phyloP scores from a whole-genome alignment of 2,329 filamentous ascomycete genomes.

The Penicillium sp. region DNA sequence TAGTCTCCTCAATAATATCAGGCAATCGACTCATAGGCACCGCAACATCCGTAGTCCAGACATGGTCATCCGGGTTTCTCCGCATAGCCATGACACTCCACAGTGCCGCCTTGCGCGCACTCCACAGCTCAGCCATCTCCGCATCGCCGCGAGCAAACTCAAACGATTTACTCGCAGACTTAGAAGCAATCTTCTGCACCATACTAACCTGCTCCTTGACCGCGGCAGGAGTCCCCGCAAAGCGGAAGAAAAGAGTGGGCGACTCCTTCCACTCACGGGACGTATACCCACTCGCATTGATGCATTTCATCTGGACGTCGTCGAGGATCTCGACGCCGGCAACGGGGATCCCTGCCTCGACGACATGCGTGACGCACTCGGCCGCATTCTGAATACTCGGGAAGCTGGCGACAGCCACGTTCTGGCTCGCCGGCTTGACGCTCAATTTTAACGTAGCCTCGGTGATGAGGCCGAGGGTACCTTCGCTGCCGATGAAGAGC shows the following conservation, averaged over 20 bases:
- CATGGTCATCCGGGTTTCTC: slow-evolving; percentile 59
- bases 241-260: slow-evolving; percentile 76
- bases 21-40: slow-evolving; percentile 72
- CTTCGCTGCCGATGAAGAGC: slow-evolving; percentile 87
- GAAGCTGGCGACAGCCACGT: slow-evolving; percentile 75
- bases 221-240: slow-evolving; percentile 63
- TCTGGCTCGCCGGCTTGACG: slow-evolving; percentile 74
- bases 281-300: slow-evolving; percentile 56
- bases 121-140: slow-evolving; percentile 72
- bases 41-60: slow-evolving; percentile 81
- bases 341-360: slow-evolving; percentile 77
- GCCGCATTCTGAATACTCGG: slow-evolving; percentile 68
- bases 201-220: slow-evolving; percentile 66
- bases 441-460: slow-evolving; percentile 88
- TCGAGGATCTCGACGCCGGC: slow-evolving; percentile 93
- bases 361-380: slow-evolving; percentile 76
- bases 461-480: slow-evolving; percentile 86
- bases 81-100: slow-evolving; percentile 71
- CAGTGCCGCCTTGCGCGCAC: slow-evolving; percentile 71
- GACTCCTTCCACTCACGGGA: slow-evolving; percentile 64
- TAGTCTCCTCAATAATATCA: slow-evolving; percentile 71
- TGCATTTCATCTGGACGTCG: slow-evolving; percentile 81
- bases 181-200: slow-evolving; percentile 60
- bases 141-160: slow-evolving; percentile 66
- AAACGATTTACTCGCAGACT: slow-evolving; percentile 59